phyloP scores from a whole-genome alignment of 129 eudicot species.

The Artemisia tridentata region DNA sequence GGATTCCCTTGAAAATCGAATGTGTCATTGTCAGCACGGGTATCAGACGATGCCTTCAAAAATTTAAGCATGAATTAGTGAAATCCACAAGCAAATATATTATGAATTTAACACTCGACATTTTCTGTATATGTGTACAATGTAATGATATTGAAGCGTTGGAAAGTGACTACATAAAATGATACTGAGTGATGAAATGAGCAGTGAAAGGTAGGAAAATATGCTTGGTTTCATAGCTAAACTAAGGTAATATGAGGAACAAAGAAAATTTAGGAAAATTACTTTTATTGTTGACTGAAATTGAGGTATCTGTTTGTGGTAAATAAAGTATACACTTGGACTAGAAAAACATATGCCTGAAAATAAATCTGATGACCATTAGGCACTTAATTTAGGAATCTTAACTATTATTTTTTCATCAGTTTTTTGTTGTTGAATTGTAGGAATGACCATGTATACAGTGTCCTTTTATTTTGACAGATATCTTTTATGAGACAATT shows the following conservation, averaged over 20 bases:
- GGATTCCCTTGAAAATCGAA: conserved; percentile 68
- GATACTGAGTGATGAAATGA: background rate
- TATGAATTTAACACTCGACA: background rate
- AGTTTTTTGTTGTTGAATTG: background rate
- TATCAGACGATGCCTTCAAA: conserved; percentile 46
- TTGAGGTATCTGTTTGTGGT: background rate
- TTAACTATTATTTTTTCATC: background rate
- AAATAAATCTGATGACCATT: conserved; percentile 8
- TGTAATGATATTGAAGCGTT: background rate
- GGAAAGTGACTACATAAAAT: no score
- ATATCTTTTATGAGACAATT: no score
- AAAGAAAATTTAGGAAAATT: conserved; percentile 10
- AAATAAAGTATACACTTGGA: conserved; percentile 3
- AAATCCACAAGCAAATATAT: conserved; percentile 1
- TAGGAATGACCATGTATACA: no score
- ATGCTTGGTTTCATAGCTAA: conserved; percentile 4
- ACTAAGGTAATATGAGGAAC: conserved; percentile 14
- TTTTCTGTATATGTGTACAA: background rate
- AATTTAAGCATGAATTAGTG: conserved; percentile 19
- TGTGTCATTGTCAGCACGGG: conserved; percentile 33
- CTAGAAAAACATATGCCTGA: background rate
- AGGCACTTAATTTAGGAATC: conserved; percentile 3
- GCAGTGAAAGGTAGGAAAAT: background rate
- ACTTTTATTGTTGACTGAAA: background rate
- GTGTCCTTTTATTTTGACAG: background rate